Evolutionary conservation across 345 rosid species (phyloP).

Genomic region (Corchorus capsularis): DNA sequence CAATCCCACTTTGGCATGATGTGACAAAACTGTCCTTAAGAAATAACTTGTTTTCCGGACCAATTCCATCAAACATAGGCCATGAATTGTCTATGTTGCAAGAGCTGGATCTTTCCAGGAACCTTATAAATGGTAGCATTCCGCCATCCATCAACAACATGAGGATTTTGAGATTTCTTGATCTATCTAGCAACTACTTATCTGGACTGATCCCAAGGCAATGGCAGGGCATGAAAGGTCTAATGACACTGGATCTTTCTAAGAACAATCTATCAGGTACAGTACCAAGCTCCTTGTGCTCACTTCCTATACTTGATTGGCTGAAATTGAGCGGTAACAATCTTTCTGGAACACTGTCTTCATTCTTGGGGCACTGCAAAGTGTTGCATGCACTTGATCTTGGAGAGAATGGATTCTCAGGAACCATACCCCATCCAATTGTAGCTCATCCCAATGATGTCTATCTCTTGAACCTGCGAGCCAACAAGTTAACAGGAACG

Average conservation of each 20-base stretch:
- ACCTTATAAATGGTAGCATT: constrained; percentile 26
- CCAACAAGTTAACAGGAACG: constrained; percentile 15
- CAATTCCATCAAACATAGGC: constrained; percentile 17
- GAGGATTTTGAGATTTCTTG: neutral
- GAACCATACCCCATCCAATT: constrained; percentile 20
- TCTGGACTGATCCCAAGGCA: constrained; percentile 19
- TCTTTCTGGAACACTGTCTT: constrained; percentile 25
- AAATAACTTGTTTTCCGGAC: constrained; percentile 16
- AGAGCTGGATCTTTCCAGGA: constrained; percentile 5
- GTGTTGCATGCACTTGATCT: constrained; percentile 19
- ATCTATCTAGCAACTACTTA: constrained; percentile 19
- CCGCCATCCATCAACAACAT: constrained; percentile 24
- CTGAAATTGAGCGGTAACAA: constrained; percentile 9
- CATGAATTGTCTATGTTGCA: neutral
- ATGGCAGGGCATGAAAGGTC: neutral
- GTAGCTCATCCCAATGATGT: neutral
- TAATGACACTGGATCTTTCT: constrained; percentile 18
- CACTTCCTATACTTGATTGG: neutral
- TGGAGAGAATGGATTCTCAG: constrained; percentile 28
- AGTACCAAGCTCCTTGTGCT: constrained; percentile 21
- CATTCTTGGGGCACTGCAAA: constrained; percentile 9
- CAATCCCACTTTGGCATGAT: neutral
- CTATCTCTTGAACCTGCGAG: constrained; percentile 12
- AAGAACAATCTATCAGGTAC: constrained; percentile 25
- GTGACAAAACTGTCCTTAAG: neutral